Conservation (phyloP, 331 rosid species). For the Malus hybrid region DNA sequence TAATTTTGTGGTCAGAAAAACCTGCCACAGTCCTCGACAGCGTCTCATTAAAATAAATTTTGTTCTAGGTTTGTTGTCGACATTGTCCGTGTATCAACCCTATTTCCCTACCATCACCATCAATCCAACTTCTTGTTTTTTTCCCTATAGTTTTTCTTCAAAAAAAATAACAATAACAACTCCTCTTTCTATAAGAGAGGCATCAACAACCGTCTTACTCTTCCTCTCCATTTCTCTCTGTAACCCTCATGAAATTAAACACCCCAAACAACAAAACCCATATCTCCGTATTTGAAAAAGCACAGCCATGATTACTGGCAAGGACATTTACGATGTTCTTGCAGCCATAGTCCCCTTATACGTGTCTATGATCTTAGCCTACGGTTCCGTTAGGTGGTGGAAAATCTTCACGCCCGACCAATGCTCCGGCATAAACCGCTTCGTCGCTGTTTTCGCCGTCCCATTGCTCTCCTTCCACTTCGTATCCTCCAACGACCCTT, state of each 20-base stretch:
- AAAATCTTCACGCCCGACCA: slow-evolving; percentile 86
- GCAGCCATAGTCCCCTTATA: slow-evolving; percentile 82
- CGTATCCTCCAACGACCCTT: slow-evolving; percentile 79
- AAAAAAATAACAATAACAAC: neutral
- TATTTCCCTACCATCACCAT: neutral
- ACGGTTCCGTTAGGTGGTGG: slow-evolving; percentile 97
- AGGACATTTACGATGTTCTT: slow-evolving; percentile 78
- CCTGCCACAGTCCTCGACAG: slow-evolving; percentile 8
- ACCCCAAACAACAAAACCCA: neutral
- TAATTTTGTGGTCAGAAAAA: neutral
- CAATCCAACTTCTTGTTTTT: neutral
- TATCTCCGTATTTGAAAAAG: neutral
- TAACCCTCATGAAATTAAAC: neutral
- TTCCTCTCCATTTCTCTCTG: neutral
- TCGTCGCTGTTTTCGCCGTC: slow-evolving; percentile 85
- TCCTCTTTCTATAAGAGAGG: slow-evolving; percentile 23
- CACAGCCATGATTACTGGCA: slow-evolving; percentile 58
- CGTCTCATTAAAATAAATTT: neutral
- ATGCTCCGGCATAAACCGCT: slow-evolving; percentile 91
- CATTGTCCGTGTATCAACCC: neutral
- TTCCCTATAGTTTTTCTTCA: neutral
- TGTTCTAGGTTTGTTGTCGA: neutral
- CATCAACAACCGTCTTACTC: slow-evolving; percentile 13
- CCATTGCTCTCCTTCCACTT: slow-evolving; percentile 91
- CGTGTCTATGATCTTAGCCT: slow-evolving; percentile 85